Conservation (phyloP, 306 rosid species). For the Fagus sylvatica region DNA sequence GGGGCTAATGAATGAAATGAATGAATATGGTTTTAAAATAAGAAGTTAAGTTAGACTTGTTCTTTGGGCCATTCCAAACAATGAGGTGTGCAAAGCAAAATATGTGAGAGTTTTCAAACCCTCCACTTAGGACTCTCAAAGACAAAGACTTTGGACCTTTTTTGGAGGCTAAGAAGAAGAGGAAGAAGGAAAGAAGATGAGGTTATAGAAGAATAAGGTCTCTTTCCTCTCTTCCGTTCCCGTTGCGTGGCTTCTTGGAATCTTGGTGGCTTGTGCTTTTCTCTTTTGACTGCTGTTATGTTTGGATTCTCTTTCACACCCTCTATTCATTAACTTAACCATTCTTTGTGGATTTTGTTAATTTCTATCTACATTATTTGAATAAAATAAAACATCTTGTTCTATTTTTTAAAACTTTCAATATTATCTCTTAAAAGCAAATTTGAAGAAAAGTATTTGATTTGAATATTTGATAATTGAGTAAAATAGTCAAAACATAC, state of each 20-base stretch:
- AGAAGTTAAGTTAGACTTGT: conserved; percentile 28
- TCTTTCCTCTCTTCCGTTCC: neutral
- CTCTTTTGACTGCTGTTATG: neutral
- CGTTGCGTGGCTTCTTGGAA: conserved; percentile 1
- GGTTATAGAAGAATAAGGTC: neutral
- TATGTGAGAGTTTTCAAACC: conserved; percentile 21
- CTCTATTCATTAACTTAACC: neutral
- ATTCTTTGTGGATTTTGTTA: no score
- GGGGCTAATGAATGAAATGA: neutral
- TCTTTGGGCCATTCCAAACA: conserved; percentile 15
- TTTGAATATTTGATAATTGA: no score
- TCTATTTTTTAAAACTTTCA: no score
- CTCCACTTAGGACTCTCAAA: conserved; percentile 17
- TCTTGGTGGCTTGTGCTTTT: neutral
- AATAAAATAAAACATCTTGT: no score
- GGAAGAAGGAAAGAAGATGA: conserved; percentile 13
- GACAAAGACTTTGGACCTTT: conserved; percentile 39
- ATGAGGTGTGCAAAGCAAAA: neutral
- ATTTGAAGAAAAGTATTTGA: no score
- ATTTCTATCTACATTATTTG: no score
- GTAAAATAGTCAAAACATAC: no score
- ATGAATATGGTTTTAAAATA: conserved; percentile 2
- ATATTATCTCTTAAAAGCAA: no score
- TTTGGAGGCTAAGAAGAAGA: neutral
- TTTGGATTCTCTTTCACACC: neutral